Base-by-base conservation (phyloP, 1,284 basidiomycete species). In the Puccinia brachypodii region DNA sequence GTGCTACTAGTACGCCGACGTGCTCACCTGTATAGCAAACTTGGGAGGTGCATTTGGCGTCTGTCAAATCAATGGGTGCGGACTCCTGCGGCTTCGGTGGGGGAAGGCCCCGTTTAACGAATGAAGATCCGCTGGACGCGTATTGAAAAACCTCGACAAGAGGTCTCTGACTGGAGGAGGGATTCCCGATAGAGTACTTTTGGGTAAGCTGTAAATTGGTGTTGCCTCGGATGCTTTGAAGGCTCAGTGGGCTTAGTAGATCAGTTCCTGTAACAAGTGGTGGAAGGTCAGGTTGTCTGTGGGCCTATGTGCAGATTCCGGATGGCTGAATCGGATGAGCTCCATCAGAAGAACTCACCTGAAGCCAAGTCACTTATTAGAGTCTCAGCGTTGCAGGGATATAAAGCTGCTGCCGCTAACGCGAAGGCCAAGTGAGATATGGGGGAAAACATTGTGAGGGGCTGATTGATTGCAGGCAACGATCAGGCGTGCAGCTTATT, bases 41-140 rank as follows among this genome's bases (percentile, higher is more conserved):
- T 62, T 47, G 16, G 14, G 78, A 73, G 13, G 36, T 81, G 53
- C 68, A 72, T 16, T 64, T 13, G 1, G 78, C 36, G 6, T 69
- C 71, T 13, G 78, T 81, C 31, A 81, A 16, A 44, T 81, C 78
- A 13, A 81, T 31, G 40, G 4, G n/a, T 42, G 50, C n/a, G 47
- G 47, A 19, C 16, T 50, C 47, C 47, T 50, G 4, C 4, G 47
- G 4, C 16, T 8, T 22, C 19, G 13, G 64, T 19, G 2, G 31
- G 2, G 14, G 64, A 42, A 38, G n/a, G n/a, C 44, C 64, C 40
- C 64, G 64, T 14, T 72, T 72, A 28, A 44, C 44, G 6, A 72
- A 31, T 31, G 69, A 31, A n/a, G 3, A 3, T 4, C 42, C 33
- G 4, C 44, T n/a, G 14, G 44, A 16, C 28, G 36, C 2, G 9